Base-by-base conservation (phyloP, 2,329 filamentous ascomycete species). In the Nemania abortiva region DNA sequence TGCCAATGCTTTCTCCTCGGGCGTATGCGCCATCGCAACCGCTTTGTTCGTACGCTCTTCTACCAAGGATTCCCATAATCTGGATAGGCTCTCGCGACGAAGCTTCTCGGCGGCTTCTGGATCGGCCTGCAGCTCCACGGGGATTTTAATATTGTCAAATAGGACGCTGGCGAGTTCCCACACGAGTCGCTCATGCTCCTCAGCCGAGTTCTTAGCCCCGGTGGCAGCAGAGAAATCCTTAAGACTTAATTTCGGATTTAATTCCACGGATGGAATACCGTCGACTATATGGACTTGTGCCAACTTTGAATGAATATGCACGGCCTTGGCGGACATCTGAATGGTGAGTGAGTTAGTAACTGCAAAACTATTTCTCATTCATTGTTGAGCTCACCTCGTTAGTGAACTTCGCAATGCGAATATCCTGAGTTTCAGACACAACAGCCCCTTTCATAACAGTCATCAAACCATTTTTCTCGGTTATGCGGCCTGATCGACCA, bases 91-190 rank as follows among this genome's bases (percentile, higher is more conserved):
- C 66, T 90, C 88, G 73, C 92, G 86, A 42, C 89, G 86, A 22
- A 82, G 54, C 50, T 79, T 77, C 42, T 83, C 79, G 5, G 79
- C 75, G 0, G 80, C 76, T 11, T 82, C 74, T 0, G 77, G 74
- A 47, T 76, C 73, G 31, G 77, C 71, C 37, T 82, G 75, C 9
- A 84, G 76, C 13, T 85, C 82, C 2, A 80, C 66, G 2, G 83
- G 80, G 34, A 86, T 77, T 18, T 82, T 82, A 11, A 89, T 70
- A n/a, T 90, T 85, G 72, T 97, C 94, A 76, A 97, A 99, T 3
- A 99, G 86, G 45, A 98, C 90, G 66, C 92, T 92, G 0, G 93
- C 91, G 42, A 99, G 85, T 69, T 93, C 88, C 96, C 97, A 99
- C 0, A 96, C 89, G 15, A 89, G 85, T 75, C 90, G 89, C 80